Evolutionary conservation across 2,329 filamentous ascomycete genomes (phyloP).

Genomic region (Aureobasidium sp.): DNA sequence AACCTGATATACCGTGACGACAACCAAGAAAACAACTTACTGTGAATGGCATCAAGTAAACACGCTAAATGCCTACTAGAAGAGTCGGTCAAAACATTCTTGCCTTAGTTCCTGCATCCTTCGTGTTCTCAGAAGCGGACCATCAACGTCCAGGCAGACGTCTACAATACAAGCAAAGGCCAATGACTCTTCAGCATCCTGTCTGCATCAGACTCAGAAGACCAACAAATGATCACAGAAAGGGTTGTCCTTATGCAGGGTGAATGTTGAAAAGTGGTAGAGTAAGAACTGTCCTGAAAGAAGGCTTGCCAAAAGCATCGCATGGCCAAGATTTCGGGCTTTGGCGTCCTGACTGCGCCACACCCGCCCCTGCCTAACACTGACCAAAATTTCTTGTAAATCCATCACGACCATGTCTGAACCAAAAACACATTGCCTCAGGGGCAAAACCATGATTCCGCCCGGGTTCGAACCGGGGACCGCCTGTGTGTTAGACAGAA

Average conservation of each 20-base stretch:
- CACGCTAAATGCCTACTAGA: neutral
- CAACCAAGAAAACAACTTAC: neutral
- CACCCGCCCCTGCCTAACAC: neutral
- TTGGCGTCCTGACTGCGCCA: neutral
- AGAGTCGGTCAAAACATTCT: neutral
- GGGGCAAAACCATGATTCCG: neutral
- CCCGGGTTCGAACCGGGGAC: neutral
- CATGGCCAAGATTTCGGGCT: neutral
- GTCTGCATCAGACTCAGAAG: neutral
- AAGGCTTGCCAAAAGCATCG: neutral
- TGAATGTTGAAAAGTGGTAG: neutral
- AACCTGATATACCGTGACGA: neutral
- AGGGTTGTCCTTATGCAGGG: neutral
- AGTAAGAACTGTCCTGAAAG: neutral
- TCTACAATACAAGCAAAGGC: neutral
- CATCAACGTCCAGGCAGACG: neutral
- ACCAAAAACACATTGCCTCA: neutral
- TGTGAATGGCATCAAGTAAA: neutral
- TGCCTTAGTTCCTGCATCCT: neutral
- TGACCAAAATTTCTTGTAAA: neutral
- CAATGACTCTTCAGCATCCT: neutral
- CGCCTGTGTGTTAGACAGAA: constrained; percentile 10
- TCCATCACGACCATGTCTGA: neutral
- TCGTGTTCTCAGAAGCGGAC: neutral
- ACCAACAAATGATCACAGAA: neutral